These are phyloP conservation scores for Phytophthora ramorum DNA, from an alignment of 352 stramenopile species.

Conservation along the genomic window DNA sequence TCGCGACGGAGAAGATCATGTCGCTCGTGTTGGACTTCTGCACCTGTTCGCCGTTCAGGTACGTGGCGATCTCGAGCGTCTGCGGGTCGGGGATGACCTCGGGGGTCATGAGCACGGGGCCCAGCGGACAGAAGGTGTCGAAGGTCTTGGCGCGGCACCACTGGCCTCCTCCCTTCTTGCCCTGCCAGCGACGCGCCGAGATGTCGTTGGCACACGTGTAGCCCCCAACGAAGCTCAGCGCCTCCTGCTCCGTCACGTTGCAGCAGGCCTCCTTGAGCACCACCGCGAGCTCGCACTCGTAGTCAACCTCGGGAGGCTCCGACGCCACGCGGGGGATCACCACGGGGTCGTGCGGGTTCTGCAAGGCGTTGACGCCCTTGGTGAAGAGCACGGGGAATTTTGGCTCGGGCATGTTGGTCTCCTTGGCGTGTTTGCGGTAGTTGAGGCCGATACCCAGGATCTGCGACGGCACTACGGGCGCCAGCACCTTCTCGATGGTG, in stretches of 20 bases:
- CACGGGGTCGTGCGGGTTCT: conserved; percentile 78
- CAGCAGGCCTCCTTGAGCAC: conserved; percentile 85
- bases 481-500: conserved; percentile 74
- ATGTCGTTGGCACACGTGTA: conserved; percentile 92
- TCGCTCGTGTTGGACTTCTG: conserved; percentile 90
- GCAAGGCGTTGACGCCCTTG: conserved; percentile 85
- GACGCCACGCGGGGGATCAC: conserved; percentile 81
- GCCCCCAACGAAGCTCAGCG: conserved; percentile 86
- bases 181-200: conserved; percentile 89
- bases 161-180: conserved; percentile 85
- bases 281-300: conserved; percentile 92
- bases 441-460: conserved; percentile 92
- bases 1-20: conserved; percentile 92
- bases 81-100: conserved; percentile 81
- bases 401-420: conserved; percentile 89
- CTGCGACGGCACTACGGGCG: conserved; percentile 80
- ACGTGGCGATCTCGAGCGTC: conserved; percentile 76
- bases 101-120: conserved; percentile 83
- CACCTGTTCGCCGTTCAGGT: conserved; percentile 84
- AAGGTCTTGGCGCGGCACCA: conserved; percentile 92
- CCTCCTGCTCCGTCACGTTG: conserved; percentile 85
- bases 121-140: conserved; percentile 92
- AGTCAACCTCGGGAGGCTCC: conserved; percentile 84
- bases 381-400: conserved; percentile 89
- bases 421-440: conserved; percentile 89